These are phyloP conservation scores for Blastobotrys malaysiensis DNA, from an alignment of 1,139 yeast species.

Conservation along the genomic window DNA sequence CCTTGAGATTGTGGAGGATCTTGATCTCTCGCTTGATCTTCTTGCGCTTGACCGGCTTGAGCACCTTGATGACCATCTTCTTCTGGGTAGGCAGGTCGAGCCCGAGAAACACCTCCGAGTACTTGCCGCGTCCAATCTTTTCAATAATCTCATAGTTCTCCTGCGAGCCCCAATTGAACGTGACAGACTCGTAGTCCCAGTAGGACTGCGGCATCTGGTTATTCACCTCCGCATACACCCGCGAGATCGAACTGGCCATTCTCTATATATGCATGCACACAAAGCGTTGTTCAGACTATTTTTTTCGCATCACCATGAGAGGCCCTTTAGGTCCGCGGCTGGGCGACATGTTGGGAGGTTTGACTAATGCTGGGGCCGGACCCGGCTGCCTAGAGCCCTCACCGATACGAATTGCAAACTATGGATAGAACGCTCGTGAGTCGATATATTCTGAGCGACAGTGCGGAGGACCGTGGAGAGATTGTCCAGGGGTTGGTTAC, in stretches of 20 bases:
- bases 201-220: slow-evolving; percentile 66
- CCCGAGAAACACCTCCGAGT: slow-evolving; percentile 86
- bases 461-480: slow-evolving; percentile 30
- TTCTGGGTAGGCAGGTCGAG: slow-evolving; percentile 37
- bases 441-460: slow-evolving; percentile 25
- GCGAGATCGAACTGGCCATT: slow-evolving; percentile 47
- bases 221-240: slow-evolving; percentile 79
- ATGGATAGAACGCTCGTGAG: slow-evolving; percentile 18
- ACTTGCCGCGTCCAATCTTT: slow-evolving; percentile 90
- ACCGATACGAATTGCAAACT: neutral
- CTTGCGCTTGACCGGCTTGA: slow-evolving; percentile 95
- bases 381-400: neutral
- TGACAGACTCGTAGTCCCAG: slow-evolving; percentile 69
- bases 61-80: slow-evolving; percentile 73
- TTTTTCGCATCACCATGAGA: neutral
- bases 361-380: neutral
- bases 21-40: slow-evolving; percentile 94
- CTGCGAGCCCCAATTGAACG: slow-evolving; percentile 50
- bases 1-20: slow-evolving; percentile 80
- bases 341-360: neutral
- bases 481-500: slow-evolving; percentile 31
- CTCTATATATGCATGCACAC: neutral
- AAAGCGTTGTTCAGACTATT: neutral
- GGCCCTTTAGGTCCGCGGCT: neutral
- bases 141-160: slow-evolving; percentile 75